Evolutionary conservation across 1,139 yeast species (phyloP).

Genomic region (Chernovozyma aurita): DNA sequence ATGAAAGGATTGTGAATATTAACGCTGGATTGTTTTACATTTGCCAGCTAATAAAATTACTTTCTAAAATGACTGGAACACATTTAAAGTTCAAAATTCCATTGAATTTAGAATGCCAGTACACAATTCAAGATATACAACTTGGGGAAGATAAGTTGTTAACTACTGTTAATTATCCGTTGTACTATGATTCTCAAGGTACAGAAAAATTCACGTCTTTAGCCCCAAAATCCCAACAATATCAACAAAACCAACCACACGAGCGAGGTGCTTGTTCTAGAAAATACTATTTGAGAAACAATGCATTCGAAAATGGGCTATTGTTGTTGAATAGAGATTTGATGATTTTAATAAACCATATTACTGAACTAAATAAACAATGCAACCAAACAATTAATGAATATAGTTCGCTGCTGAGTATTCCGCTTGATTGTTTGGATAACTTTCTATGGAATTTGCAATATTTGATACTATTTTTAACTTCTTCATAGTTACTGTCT

Average conservation of each 20-base stretch:
- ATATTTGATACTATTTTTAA: conserved; percentile 32
- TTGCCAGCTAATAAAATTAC: conserved; percentile 19
- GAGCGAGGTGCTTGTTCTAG: background rate
- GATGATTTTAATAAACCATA: conserved; percentile 20
- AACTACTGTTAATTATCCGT: background rate
- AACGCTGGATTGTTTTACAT: conserved; percentile 33
- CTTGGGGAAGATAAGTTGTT: background rate
- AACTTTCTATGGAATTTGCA: conserved; percentile 42
- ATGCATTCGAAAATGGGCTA: conserved; percentile 32
- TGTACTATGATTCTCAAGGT: conserved; percentile 20
- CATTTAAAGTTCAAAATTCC: conserved; percentile 20
- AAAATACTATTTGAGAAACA: conserved; percentile 15
- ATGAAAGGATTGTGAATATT: conserved; percentile 10
- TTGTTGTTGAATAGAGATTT: conserved; percentile 31
- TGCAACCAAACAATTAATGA: conserved; percentile 11
- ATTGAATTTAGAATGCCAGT: background rate
- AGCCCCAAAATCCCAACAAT: background rate
- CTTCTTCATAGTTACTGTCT: conserved; percentile 18
- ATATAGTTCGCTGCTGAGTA: conserved; percentile 13
- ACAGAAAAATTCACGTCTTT: conserved; percentile 16
- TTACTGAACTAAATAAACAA: conserved; percentile 17
- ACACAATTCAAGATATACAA: background rate
- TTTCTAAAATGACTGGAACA: conserved; percentile 25
- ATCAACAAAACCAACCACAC: background rate
- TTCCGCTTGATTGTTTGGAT: conserved; percentile 39